Conservation (phyloP, 495 filamentous ascomycete species). For the Zalerion maritima region DNA sequence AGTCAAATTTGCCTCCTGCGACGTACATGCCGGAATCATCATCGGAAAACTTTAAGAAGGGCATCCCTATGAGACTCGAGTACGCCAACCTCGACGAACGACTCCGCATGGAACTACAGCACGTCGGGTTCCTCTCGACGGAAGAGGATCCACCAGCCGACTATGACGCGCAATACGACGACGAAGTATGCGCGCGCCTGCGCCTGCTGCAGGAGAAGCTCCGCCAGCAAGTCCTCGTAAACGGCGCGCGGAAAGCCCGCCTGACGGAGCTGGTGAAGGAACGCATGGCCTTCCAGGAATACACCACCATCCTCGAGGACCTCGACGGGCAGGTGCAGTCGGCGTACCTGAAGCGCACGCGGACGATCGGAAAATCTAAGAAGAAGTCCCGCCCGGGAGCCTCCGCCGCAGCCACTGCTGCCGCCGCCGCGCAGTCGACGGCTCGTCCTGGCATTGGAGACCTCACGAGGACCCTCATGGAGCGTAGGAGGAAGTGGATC, state of each 20-base stretch:
- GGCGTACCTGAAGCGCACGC: conserved; percentile 91
- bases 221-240: conserved; percentile 63
- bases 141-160: conserved; percentile 48
- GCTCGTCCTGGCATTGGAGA: conserved; percentile 81
- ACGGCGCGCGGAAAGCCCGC: conserved; percentile 77
- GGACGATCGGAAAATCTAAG: conserved; percentile 74
- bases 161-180: conserved; percentile 81
- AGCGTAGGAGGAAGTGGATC: conserved; percentile 71
- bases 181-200: conserved; percentile 82
- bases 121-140: conserved; percentile 73
- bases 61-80: conserved; percentile 52
- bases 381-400: conserved; percentile 66
- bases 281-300: conserved; percentile 89
- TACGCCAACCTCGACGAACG: conserved; percentile 78
- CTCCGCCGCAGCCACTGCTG: conserved; percentile 25
- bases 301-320: conserved; percentile 90
- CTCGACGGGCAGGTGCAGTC: conserved; percentile 90
- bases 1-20: conserved; percentile 49
- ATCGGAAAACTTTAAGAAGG: conserved; percentile 41
- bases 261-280: conserved; percentile 76
- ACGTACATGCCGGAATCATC: conserved; percentile 63
- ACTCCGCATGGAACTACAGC: conserved; percentile 77
- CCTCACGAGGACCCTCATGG: conserved; percentile 77
- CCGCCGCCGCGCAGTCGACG: conserved; percentile 33
- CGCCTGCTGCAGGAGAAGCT: conserved; percentile 73